A percentile compares a stretch with the other conserved stretches of the same genome.
Evolutionary conservation across 345 rosid species (phyloP).

Genomic region (Litchi chinensis): DNA sequence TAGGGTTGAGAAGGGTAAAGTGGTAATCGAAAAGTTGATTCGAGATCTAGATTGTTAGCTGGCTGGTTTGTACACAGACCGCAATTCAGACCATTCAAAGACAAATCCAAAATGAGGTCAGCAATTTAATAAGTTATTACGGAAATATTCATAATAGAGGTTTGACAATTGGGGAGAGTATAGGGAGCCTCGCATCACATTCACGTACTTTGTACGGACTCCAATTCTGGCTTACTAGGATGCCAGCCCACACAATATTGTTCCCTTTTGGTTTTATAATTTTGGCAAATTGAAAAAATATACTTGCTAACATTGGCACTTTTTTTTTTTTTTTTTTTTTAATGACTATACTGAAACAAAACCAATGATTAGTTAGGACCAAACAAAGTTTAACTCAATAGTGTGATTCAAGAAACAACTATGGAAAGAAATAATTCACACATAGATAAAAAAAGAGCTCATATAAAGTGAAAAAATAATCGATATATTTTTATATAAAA

Average conservation of each 20-base stretch:
- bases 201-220: neutral
- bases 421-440: too few relatives aligned
- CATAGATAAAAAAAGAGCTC: too few relatives aligned
- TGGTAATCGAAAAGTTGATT: neutral
- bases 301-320: too few relatives aligned
- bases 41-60: conserved; percentile 12
- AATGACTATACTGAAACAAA: too few relatives aligned
- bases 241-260: neutral
- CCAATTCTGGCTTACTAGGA: neutral
- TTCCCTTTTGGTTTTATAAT: neutral
- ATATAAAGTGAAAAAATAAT: too few relatives aligned
- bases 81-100: neutral
- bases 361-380: too few relatives aligned
- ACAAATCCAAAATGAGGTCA: conserved; percentile 28
- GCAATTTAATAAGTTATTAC: conserved; percentile 8
- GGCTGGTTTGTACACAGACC: conserved; percentile 7
- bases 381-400: too few relatives aligned
- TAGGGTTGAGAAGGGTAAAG: neutral
- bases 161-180: conserved; percentile 1
- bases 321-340: too few relatives aligned
- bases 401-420: too few relatives aligned
- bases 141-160: conserved; percentile 5
- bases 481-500: too few relatives aligned
- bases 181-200: neutral
- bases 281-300: neutral